Evolutionary conservation across 371 early-diverging fungal species (phyloP).

Genomic region (Zopfochytrium polystomum): DNA sequence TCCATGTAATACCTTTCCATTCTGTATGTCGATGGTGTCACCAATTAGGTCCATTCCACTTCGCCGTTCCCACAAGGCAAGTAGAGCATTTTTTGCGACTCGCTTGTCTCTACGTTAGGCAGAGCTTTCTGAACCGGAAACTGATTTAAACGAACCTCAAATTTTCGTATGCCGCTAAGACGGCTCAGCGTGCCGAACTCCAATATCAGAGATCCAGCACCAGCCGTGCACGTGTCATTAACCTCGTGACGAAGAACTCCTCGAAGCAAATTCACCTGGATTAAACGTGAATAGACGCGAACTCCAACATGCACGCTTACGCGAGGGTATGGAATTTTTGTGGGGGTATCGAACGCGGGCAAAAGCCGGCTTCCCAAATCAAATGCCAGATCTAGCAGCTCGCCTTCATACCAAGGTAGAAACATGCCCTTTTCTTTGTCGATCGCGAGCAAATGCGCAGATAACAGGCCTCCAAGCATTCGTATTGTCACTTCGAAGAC

Average conservation of each 20-base stretch:
- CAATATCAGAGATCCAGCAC: slow-evolving; percentile 87
- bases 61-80: slow-evolving; percentile 72
- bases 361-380: slow-evolving; percentile 85
- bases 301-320: slow-evolving; percentile 44
- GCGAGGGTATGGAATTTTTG: slow-evolving; percentile 82
- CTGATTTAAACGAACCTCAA: slow-evolving; percentile 55
- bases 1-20: slow-evolving; percentile 50
- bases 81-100: slow-evolving; percentile 69
- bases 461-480: slow-evolving; percentile 81
- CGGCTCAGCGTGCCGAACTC: slow-evolving; percentile 91
- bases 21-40: slow-evolving; percentile 73
- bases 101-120: too few species aligned
- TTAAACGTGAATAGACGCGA: neutral
- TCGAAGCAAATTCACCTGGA: slow-evolving; percentile 66
- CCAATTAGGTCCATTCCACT: slow-evolving; percentile 77
- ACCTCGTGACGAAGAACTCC: slow-evolving; percentile 72
- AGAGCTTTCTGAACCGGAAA: too few species aligned
- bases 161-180: slow-evolving; percentile 71
- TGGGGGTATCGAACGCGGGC: slow-evolving; percentile 85
- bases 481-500: slow-evolving; percentile 94
- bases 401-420: slow-evolving; percentile 64
- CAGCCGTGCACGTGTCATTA: slow-evolving; percentile 84
- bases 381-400: slow-evolving; percentile 71
- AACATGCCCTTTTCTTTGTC: slow-evolving; percentile 58
- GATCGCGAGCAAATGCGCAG: slow-evolving; percentile 83